Conservation (phyloP, 164 flowering plant species). For the Umbellularia californica region DNA sequence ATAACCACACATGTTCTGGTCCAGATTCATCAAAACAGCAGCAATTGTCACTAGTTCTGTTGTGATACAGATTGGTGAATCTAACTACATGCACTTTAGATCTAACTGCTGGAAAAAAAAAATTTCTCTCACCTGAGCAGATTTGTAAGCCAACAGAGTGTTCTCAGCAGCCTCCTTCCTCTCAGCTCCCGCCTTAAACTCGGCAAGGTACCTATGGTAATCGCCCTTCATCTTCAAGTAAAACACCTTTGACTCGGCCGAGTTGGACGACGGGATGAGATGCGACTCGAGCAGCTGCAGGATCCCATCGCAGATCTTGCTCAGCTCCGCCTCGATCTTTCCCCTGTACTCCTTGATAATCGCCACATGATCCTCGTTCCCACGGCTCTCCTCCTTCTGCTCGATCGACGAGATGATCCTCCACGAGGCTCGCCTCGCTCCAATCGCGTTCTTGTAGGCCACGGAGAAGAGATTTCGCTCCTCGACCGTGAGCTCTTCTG, state of each 20-base stretch:
- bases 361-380: constrained; percentile 14
- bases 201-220: constrained; percentile 14
- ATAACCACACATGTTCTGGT: not conserved
- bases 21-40: not conserved
- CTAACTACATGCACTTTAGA: not conserved
- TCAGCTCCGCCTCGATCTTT: constrained; percentile 17
- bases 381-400: constrained; percentile 20
- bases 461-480: constrained; percentile 16
- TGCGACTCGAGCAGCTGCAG: constrained; percentile 13
- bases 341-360: constrained; percentile 17
- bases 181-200: constrained; percentile 15
- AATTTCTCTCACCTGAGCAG: constrained; percentile 11
- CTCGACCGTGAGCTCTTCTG: constrained; percentile 16
- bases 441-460: constrained; percentile 17
- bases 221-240: constrained; percentile 18
- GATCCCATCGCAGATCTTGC: constrained; percentile 18
- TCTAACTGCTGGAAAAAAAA: not conserved
- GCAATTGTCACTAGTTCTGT: not conserved
- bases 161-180: constrained; percentile 18
- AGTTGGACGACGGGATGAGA: constrained; percentile 9
- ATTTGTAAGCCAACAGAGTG: constrained; percentile 17
- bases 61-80: not conserved
- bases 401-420: constrained; percentile 16
- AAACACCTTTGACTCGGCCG: constrained; percentile 17
- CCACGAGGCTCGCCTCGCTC: constrained; percentile 16